Evolutionary conservation across 352 stramenopile genomes (phyloP), one percentile per base, ranked within the genome.

Genomic region (Pythium monospermum): DNA sequence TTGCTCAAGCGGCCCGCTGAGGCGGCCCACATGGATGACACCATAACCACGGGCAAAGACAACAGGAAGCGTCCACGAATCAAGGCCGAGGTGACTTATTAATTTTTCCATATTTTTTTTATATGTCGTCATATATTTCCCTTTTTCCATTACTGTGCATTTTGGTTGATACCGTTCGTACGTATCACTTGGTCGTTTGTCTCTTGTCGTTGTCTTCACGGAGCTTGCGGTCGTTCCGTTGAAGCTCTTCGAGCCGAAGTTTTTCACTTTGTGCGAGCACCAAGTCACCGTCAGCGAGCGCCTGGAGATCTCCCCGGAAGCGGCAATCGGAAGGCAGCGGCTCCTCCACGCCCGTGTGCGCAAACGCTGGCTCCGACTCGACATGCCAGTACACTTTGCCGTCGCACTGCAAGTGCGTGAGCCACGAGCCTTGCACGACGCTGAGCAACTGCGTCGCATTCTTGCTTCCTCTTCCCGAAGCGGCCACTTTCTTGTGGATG

Each of bases 361-460:
- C 61, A 38, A 80, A 86, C 8, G 68, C 71, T 15, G 80, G 77
- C 51, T 86, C 77, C 0, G 75, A 80, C 27, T 85, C 73, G 19
- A 89, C 64, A 30, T 88, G 69, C 80, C 80, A 91, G 47, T 86
- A 87, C 57, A 77, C 74, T 49, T 85, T 83, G 40, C 64, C 69
- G 59, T 91, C 75, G 40, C 79, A 85, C 49, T 85, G 69, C 13
- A 91, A 54, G 25, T 87, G 75, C 7, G 73, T 80, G 36, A 87
- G 61, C 80, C 80, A 91, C 44, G 76, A 87, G 18, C 80, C 80
- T 22, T 52, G 38, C 4, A 61, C 26, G 15, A 53, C 45, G 19
- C 67, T 63, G 26, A 85, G 49, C 38, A 61, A 71, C 2, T 67
- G 58, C n/a, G 81, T 44, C 8, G 64, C 49, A 16, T 71, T 49